Percentiles rank a stretch among this genome's conserved stretches.
These are phyloP conservation scores for Eucalyptus microcorys DNA, from an alignment of 345 rosid species.

Conservation along the genomic window DNA sequence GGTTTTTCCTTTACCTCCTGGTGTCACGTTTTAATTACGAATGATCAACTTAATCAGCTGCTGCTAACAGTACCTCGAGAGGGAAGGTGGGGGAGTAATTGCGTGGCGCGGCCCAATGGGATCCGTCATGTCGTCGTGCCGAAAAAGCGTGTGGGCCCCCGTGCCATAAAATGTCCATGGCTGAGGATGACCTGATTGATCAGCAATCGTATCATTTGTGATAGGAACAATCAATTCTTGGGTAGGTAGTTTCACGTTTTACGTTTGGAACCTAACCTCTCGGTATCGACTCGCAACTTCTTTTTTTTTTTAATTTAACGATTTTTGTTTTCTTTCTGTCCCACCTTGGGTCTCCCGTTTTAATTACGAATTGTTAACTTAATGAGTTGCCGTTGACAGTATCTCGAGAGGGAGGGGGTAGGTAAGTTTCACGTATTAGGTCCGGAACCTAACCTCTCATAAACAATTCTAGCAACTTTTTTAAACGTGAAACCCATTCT, in stretches of 20 bases:
- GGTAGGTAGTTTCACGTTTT: too few species aligned
- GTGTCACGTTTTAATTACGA: too few species aligned
- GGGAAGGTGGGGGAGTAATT: too few species aligned
- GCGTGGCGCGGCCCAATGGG: neutral
- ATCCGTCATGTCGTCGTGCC: too few species aligned
- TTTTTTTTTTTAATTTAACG: too few species aligned
- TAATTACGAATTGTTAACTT: too few species aligned
- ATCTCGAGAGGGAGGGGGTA: fast-evolving
- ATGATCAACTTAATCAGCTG: neutral
- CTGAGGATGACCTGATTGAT: fast-evolving
- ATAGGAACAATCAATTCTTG: neutral
- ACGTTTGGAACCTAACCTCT: fast-evolving
- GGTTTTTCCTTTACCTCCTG: neutral
- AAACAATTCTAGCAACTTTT: too few species aligned
- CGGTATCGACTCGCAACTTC: fast-evolving
- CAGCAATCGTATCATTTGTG: fast-evolving
- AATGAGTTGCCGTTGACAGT: fast-evolving
- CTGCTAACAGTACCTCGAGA: neutral
- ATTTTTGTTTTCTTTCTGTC: too few species aligned
- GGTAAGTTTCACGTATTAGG: too few species aligned
- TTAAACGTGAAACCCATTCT: too few species aligned
- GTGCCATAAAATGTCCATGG: too few species aligned
- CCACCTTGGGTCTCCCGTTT: too few species aligned
- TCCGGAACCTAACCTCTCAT: fast-evolving
- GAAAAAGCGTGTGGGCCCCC: neutral